Evolutionary conservation across 1,284 basidiomycete genomes (phyloP).

Genomic region (Porphyrellus sp.): DNA sequence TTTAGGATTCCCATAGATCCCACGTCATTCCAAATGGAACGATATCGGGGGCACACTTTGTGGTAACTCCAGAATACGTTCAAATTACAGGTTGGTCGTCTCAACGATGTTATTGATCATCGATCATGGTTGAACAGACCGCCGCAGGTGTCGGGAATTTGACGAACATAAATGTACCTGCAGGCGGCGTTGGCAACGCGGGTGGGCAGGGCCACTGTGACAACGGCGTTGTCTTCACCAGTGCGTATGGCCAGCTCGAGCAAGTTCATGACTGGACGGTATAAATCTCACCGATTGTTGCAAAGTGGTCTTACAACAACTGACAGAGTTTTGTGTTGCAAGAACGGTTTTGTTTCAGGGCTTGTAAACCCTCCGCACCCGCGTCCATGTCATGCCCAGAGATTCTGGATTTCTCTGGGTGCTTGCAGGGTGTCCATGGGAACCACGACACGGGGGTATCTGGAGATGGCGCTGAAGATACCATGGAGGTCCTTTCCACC

Average conservation of each 20-base stretch:
- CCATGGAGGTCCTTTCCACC: constrained; percentile 53
- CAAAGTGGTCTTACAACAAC: constrained; percentile 18
- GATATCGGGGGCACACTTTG: constrained; percentile 69
- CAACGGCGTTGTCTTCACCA: constrained; percentile 71
- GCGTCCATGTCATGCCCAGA: constrained; percentile 64
- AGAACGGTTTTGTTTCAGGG: constrained; percentile 70
- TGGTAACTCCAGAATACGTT: constrained; percentile 66
- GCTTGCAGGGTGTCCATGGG: constrained; percentile 64
- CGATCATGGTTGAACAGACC: constrained; percentile 2
- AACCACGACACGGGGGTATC: constrained; percentile 57
- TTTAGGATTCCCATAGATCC: constrained; percentile 57
- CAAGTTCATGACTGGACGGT: constrained; percentile 71
- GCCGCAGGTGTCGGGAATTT: constrained; percentile 56
- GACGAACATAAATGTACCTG: constrained; percentile 62
- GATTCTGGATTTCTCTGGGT: constrained; percentile 64
- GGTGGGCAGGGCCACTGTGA: constrained; percentile 65
- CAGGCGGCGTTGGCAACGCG: constrained; percentile 58
- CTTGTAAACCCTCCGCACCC: constrained; percentile 58
- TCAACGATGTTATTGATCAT: neutral
- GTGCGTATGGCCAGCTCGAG: constrained; percentile 57
- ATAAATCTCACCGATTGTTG: constrained; percentile 12
- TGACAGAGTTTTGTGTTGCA: constrained; percentile 55
- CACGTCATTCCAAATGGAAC: constrained; percentile 75
- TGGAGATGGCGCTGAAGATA: constrained; percentile 56
- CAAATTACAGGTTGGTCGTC: constrained; percentile 55